Conservation (phyloP, 768 basidiomycete genomes). For the Exidia glandulosa region DNA sequence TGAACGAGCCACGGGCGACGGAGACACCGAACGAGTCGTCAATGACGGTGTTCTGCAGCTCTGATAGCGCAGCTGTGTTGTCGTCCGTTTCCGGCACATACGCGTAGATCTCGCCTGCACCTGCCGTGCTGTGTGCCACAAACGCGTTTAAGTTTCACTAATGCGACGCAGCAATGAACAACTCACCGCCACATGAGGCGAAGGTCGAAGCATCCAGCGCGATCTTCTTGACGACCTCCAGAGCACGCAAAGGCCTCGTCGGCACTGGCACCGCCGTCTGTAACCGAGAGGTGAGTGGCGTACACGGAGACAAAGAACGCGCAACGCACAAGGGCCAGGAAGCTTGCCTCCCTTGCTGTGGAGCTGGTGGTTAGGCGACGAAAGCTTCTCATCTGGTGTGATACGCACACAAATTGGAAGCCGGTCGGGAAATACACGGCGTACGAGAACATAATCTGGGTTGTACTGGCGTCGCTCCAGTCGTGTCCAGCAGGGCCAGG, state of each 20-base stretch:
- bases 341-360: constrained; percentile 50
- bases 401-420: constrained; percentile 49
- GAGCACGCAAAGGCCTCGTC: constrained; percentile 46
- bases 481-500: constrained; percentile 49
- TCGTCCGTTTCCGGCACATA: constrained; percentile 54
- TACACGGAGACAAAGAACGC: not conserved
- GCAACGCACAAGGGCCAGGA: constrained; percentile 56
- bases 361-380: not conserved
- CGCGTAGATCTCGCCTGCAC: constrained; percentile 57
- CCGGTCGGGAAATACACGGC: constrained; percentile 21
- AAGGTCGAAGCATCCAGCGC: constrained; percentile 51
- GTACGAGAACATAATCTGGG: not conserved
- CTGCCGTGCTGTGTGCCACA: constrained; percentile 39
- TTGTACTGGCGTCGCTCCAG: constrained; percentile 32
- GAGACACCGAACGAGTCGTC: constrained; percentile 52
- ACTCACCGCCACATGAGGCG: constrained; percentile 64
- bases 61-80: constrained; percentile 7
- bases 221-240: constrained; percentile 47
- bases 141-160: not conserved
- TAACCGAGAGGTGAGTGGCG: not conserved
- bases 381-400: constrained; percentile 39
- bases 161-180: not conserved
- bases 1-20: constrained; percentile 59
- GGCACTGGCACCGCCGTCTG: constrained; percentile 37
- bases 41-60: constrained; percentile 29